phyloP scores from a whole-genome alignment of 83 land plant species.

The Picea engelmannii region DNA sequence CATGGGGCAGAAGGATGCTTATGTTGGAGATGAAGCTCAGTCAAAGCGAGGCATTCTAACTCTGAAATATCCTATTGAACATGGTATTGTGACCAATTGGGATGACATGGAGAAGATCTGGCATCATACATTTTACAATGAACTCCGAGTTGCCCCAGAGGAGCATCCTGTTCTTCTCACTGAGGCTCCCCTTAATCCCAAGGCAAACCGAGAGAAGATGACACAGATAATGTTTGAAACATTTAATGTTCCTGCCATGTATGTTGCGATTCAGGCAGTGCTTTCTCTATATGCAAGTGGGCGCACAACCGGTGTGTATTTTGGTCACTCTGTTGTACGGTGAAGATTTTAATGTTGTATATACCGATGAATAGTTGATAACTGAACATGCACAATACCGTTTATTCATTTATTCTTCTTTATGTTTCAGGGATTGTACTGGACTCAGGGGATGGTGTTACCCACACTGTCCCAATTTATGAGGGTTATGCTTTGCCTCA shows the following conservation, averaged over 20 bases:
- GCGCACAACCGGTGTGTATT: slow-evolving; percentile 31
- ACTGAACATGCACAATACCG: too few species aligned
- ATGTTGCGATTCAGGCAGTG: slow-evolving; percentile 38
- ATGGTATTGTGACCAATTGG: slow-evolving; percentile 29
- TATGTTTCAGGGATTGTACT: slow-evolving; percentile 43
- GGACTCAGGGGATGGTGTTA: slow-evolving; percentile 53
- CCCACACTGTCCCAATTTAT: slow-evolving; percentile 43
- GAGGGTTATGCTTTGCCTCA: slow-evolving; percentile 51
- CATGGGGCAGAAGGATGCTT: slow-evolving; percentile 32
- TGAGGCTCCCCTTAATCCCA: slow-evolving; percentile 26
- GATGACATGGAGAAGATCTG: slow-evolving; percentile 26
- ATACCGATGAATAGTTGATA: too few species aligned
- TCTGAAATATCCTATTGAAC: slow-evolving; percentile 12
- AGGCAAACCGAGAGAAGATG: slow-evolving; percentile 32
- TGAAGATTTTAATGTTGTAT: too few species aligned
- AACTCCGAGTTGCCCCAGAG: slow-evolving; percentile 17
- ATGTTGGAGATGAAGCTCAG: slow-evolving; percentile 31
- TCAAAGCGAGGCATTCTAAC: slow-evolving; percentile 30
- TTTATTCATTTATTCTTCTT: neutral
- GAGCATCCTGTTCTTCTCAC: slow-evolving; percentile 34
- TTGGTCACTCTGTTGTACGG: neutral
- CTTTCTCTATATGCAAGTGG: slow-evolving; percentile 38
- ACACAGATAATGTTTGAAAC: slow-evolving; percentile 22
- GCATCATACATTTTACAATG: slow-evolving; percentile 18
- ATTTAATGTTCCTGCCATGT: slow-evolving; percentile 37